Evolutionary conservation across 768 basidiomycete species (phyloP).

Genomic region (Suillus variegatus): DNA sequence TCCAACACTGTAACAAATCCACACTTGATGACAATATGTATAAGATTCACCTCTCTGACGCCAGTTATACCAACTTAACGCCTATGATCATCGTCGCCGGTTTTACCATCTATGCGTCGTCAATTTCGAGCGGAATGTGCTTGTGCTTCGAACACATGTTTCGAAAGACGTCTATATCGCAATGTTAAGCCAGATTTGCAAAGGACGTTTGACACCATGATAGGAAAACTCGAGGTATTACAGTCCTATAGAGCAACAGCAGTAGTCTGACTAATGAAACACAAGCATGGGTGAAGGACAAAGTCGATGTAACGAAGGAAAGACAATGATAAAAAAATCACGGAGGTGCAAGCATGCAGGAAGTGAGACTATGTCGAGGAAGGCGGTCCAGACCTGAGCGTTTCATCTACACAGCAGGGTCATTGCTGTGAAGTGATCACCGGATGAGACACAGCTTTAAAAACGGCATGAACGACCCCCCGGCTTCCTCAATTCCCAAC

Average conservation of each 20-base stretch:
- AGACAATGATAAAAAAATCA: too few species aligned
- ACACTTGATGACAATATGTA: too few species aligned
- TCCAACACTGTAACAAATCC: too few species aligned
- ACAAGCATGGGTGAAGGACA: not conserved
- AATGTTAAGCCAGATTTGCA: not conserved
- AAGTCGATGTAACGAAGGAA: not conserved
- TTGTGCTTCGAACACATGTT: not conserved
- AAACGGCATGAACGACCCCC: not conserved
- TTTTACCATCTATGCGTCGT: not conserved
- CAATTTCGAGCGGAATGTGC: not conserved
- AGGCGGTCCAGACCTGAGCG: not conserved
- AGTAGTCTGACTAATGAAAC: not conserved
- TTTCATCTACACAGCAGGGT: not conserved
- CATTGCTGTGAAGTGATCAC: not conserved
- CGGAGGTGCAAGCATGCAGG: too few species aligned
- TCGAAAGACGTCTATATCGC: not conserved
- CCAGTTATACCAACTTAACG: not conserved
- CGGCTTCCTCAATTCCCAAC: not conserved
- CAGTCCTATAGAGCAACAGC: not conserved
- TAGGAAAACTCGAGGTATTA: not conserved
- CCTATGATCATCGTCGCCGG: not conserved
- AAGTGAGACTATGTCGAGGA: too few species aligned
- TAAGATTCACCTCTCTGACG: not conserved
- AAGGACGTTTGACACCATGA: not conserved
- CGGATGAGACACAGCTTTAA: not conserved